Base-by-base conservation (phyloP, 805 yeast species). In the Metschnikowia continentalis region DNA sequence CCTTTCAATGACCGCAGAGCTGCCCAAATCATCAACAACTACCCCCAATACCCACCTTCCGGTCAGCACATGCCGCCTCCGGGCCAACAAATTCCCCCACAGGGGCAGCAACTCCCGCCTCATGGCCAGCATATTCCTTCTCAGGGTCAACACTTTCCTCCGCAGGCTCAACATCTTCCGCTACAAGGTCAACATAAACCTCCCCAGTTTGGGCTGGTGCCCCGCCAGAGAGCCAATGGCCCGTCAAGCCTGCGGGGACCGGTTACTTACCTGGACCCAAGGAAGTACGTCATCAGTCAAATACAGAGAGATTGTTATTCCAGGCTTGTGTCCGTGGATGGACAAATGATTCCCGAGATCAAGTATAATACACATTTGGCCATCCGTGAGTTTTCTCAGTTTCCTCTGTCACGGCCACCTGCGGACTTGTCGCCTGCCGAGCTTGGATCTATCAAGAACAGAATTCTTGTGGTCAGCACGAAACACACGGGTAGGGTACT, bases 311-410 rank as follows among this genome's bases (percentile, higher is more conserved):
- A 72, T 53, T 72, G 77, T 57, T 74, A 72, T 57, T 67, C 71
- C 23, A 72, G 70, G 41, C 43, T 35, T 36, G 48, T 48, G 20
- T 45, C 50, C 7, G 50, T 49, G 41, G 53, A 58, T 35, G 61
- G 61, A 14, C 48, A 46, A 32, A 53, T 43, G 19, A 57, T 58
- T 11, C 59, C 57, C n/a, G 61, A 58, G 42, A 30, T 50, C 17
- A 77, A 77, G 23, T 90, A 90, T 64, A 79, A 86, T 49, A 83
- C 94, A 0, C 97, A 90, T 64, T 83, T 87, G 14, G 70, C 86
- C 48, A 78, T 89, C 35, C 76, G 82, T 41, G 97, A 90, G 62
- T 94, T 83, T 66, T 76, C 90, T 0, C 80, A 78, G 52, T 84
- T 76, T 55, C 90, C 94, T 3, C 78, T 83, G 30, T 62, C 76